Evolutionary conservation across 306 rosid genomes (phyloP).

Genomic region (Nissolia schottii): DNA sequence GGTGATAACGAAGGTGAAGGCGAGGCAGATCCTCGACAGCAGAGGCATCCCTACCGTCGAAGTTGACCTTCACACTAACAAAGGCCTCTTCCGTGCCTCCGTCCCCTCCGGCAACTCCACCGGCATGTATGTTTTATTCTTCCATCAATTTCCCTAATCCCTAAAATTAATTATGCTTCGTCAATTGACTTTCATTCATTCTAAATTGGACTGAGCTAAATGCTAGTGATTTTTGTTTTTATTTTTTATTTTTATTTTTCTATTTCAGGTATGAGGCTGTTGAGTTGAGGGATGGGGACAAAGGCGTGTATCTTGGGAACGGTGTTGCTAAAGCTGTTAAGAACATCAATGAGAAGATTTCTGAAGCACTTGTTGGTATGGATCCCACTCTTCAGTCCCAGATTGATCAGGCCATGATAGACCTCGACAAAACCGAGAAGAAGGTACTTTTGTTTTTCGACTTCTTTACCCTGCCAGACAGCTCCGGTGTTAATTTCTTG

Average conservation of each 20-base stretch:
- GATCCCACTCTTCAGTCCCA: conserved; percentile 88
- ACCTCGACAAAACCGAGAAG: conserved; percentile 93
- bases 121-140: conserved; percentile 55
- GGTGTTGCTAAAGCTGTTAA: conserved; percentile 82
- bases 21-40: conserved; percentile 96
- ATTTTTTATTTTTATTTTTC: too few species aligned
- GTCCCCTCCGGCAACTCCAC: conserved; percentile 75
- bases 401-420: conserved; percentile 93
- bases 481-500: conserved; percentile 10
- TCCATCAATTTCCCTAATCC: neutral
- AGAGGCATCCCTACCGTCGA: conserved; percentile 97
- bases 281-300: conserved; percentile 91
- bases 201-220: neutral
- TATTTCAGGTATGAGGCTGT: conserved; percentile 81
- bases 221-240: neutral
- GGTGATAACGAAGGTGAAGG: conserved; percentile 70
- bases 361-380: conserved; percentile 88
- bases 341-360: conserved; percentile 81
- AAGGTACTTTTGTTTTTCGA: conserved; percentile 46
- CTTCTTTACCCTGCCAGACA: neutral
- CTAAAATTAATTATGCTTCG: too few species aligned
- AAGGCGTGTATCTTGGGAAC: conserved; percentile 75
- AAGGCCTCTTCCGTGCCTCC: conserved; percentile 79
- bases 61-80: conserved; percentile 79
- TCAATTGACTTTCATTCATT: too few species aligned